Evolutionary conservation across 306 rosid genomes (phyloP).

Genomic region (Rosa persica): DNA sequence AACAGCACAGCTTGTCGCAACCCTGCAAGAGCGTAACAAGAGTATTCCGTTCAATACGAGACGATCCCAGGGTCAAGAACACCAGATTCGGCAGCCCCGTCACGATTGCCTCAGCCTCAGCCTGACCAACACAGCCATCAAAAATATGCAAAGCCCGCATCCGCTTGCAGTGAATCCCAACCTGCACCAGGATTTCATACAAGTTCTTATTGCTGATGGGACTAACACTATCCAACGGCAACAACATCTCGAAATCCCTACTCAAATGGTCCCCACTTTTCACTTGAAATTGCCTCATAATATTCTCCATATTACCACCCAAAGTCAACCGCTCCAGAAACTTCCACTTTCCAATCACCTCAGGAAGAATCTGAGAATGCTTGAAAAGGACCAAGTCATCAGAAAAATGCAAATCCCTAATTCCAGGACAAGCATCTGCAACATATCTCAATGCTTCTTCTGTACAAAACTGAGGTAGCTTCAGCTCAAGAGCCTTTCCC

Average conservation of each 20-base stretch:
- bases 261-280: background rate
- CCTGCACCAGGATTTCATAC: background rate
- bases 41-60: background rate
- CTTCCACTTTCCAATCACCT: slow-evolving; percentile 7
- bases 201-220: background rate
- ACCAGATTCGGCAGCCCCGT: background rate
- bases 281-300: background rate
- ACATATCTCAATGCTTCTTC: background rate
- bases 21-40: background rate
- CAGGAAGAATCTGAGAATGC: background rate
- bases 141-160: background rate
- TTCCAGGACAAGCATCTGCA: background rate
- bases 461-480: background rate
- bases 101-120: background rate
- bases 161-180: background rate
- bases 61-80: background rate
- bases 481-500: background rate
- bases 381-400: background rate
- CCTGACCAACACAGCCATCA: background rate
- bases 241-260: background rate
- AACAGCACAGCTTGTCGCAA: background rate
- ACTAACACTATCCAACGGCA: background rate
- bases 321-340: background rate
- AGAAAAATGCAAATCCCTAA: background rate
- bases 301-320: background rate